Conservation (phyloP, 495 filamentous ascomycete genomes). For the Platismatia glauca region DNA sequence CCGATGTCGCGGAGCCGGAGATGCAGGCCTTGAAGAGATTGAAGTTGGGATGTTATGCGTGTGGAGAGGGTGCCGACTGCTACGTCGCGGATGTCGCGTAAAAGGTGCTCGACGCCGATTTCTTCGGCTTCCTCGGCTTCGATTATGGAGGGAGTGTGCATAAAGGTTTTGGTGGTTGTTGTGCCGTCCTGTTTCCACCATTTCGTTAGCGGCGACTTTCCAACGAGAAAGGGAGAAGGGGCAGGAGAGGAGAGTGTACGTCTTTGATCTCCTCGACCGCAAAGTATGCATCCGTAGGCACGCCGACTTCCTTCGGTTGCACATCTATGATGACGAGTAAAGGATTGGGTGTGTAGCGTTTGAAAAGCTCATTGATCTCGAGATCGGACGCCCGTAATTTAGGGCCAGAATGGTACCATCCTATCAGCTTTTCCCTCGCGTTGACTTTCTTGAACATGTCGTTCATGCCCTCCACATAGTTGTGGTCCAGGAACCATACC, state of each 20-base stretch:
- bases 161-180: conserved; percentile 93
- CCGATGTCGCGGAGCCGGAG: conserved; percentile 92
- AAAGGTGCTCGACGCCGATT: conserved; percentile 95
- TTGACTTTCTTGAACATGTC: conserved; percentile 99
- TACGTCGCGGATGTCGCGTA: conserved; percentile 96
- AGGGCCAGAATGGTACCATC: conserved; percentile 98
- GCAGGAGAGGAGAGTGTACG: conserved; percentile 48
- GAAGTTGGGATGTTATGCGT: conserved; percentile 92
- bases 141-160: conserved; percentile 98
- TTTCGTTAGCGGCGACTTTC: background rate
- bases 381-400: conserved; percentile 95
- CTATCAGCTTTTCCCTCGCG: conserved; percentile 95
- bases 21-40: conserved; percentile 93
- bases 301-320: conserved; percentile 94
- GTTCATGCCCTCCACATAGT: conserved; percentile 98
- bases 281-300: conserved; percentile 98
- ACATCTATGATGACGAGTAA: conserved; percentile 97
- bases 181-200: conserved; percentile 68
- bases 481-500: conserved; percentile 98
- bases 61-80: conserved; percentile 98
- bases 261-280: conserved; percentile 99
- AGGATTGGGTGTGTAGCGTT: conserved; percentile 95
- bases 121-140: conserved; percentile 98
- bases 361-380: conserved; percentile 99
- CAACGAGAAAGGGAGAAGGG: conserved; percentile 2